Percentiles rank a stretch among this genome's conserved stretches.
These are phyloP conservation scores for Phytophthora nicotianae DNA, from an alignment of 352 stramenopile genomes.

Conservation along the genomic window DNA sequence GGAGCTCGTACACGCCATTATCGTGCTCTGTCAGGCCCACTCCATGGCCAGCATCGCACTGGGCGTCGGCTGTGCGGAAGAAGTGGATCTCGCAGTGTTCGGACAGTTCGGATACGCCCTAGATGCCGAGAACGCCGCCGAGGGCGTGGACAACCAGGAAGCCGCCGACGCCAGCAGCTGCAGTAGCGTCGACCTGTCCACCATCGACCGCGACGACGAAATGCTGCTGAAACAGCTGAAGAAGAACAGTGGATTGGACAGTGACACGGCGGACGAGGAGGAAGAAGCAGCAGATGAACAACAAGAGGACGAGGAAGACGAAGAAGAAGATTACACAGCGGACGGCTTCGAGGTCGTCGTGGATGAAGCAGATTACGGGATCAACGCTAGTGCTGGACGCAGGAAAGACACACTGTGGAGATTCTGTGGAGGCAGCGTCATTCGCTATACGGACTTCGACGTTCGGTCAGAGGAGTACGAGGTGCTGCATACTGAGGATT, in stretches of 20 bases:
- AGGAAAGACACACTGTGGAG: conserved; percentile 78
- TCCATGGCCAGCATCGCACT: conserved; percentile 84
- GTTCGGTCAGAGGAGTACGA: conserved; percentile 80
- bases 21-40: conserved; percentile 84
- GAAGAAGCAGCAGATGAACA: conserved; percentile 42
- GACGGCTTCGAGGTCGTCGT: conserved; percentile 64
- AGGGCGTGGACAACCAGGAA: conserved; percentile 33
- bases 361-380: conserved; percentile 52
- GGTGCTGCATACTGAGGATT: conserved; percentile 88
- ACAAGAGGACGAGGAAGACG: conserved; percentile 34
- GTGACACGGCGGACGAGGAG: conserved; percentile 66
- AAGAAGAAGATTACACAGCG: conserved; percentile 35
- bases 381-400: conserved; percentile 35
- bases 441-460: conserved; percentile 87
- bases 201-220: conserved; percentile 76
- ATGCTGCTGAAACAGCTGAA: conserved; percentile 73
- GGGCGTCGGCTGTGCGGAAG: conserved; percentile 73
- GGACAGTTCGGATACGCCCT: conserved; percentile 61
- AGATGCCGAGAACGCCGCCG: conserved; percentile 29
- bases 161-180: conserved; percentile 49
- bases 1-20: conserved; percentile 87
- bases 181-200: conserved; percentile 70
- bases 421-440: conserved; percentile 81
- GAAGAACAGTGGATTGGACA: conserved; percentile 59
- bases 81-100: conserved; percentile 77